phyloP scores from a whole-genome alignment of 768 basidiomycete genomes.

The Serendipita sp. region DNA sequence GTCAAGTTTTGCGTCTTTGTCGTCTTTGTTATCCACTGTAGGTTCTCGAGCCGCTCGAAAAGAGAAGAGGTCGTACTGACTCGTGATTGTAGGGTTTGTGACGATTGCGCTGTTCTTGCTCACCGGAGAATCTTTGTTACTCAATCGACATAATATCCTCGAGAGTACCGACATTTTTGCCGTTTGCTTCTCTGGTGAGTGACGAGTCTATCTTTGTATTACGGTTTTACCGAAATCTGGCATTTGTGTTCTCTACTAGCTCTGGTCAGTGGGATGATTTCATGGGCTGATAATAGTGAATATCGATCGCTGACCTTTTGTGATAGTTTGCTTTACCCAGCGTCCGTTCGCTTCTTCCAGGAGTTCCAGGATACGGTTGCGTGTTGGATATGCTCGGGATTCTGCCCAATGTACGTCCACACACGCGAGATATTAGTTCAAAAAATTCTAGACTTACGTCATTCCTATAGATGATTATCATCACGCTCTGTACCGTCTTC shows the following conservation, averaged over 20 bases:
- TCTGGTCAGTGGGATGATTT: background rate
- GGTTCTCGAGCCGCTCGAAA: too few species aligned
- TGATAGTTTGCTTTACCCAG: slow-evolving; percentile 4
- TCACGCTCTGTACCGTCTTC: background rate
- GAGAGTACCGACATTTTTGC: background rate
- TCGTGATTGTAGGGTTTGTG: background rate
- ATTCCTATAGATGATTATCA: background rate
- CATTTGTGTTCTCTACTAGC: too few species aligned
- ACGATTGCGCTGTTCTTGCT: background rate
- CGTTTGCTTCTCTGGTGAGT: background rate
- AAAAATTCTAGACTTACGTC: background rate
- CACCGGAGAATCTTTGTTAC: background rate
- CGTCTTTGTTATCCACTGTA: background rate
- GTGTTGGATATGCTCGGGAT: slow-evolving; percentile 1
- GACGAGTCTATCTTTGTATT: too few species aligned
- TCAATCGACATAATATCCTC: background rate
- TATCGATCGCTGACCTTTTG: too few species aligned
- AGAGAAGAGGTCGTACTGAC: background rate
- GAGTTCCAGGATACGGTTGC: background rate
- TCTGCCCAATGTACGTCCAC: background rate
- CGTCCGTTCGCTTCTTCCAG: background rate
- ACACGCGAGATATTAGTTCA: background rate
- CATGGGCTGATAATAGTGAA: too few species aligned
- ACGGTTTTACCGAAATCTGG: too few species aligned
- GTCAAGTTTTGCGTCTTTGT: slow-evolving; percentile 5